Base-by-base conservation (phyloP, 306 rosid genomes). In the Mimosa bimucronata region DNA sequence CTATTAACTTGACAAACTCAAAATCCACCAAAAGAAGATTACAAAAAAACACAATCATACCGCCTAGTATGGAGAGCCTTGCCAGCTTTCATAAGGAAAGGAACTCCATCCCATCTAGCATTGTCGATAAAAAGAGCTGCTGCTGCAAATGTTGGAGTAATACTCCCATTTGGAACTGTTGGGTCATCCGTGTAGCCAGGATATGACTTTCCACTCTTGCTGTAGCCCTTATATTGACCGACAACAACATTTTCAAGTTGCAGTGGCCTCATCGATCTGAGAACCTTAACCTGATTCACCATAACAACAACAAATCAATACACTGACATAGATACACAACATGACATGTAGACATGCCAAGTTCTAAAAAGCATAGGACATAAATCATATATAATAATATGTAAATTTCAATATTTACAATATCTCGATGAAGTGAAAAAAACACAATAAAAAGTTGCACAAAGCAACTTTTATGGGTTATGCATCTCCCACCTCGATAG, bases 21-120 rank as follows among this genome's bases (percentile, higher is more conserved):
- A 2, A 52, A 19, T 52, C 58, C 57, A 16, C 23, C 23, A 5
- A 50, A 50, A 16, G 57, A 46, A 16, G 57, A 16, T 50, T 50
- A 7, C 57, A 48, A 6, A 6, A 50, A 50, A 4, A 18, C 0
- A n/a, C 78, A 55, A 0, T 18, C 74, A 26, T 84, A 91, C 98
- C 91, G 86, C 83, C 84, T 95, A 19, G 98, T 92, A 82, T 95
- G 90, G 65, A 95, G 96, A 75, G 98, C 98, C 89, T 95, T 95
- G 80, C 98, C 98, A 44, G 98, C 98, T 87, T 91, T 95, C 98
- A 95, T 92, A 67, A 95, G 90, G 85, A 95, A 92, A 65, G 98
- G 98, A 85, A 95, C 98, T 19, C 98, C 98, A 81, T 95, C 98
- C 98, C 98, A 95, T 88, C 98, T 86, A 34, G 97, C 98, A 82